Base-by-base conservation (phyloP, 2,329 filamentous ascomycete genomes). In the Aspergillus sp. region DNA sequence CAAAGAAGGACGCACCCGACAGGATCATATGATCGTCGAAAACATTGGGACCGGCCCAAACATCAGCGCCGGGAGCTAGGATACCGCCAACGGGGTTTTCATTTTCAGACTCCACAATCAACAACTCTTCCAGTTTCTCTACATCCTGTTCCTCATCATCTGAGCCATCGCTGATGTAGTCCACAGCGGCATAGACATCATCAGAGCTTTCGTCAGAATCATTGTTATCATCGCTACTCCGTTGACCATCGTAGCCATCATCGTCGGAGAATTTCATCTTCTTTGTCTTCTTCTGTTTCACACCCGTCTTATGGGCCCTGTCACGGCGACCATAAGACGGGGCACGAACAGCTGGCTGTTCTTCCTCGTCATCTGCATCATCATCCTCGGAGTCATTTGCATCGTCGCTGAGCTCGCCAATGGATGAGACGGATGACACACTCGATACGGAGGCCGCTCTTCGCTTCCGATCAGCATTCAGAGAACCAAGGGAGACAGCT, bases 131-230 rank as follows among this genome's bases (percentile, higher is more conserved):
- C 80, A 87, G 84, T 82, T 88, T 86, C 71, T 90, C 85, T 58
- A 94, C 86, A 82, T 91, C 86, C 65, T 90, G 86, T 75, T 94
- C 89, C 74, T 94, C 91, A 65, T 91, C 89, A 65, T 93, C 89
- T 63, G 93, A 91, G 10, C 87, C 89, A 68, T 93, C 91, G 67
- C 86, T 91, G 62, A 96, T 89, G 54, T 92, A 86, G 72, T 94
- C 90, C 61, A 96, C 89, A 39, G 83, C 89, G 1, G 87, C 90
- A 74, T 92, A 92, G 58, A 89, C 86, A 69, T 92, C 90, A 61
- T 89, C 86, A 63, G 85, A 89, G 63, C 72, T 76, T 21, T 73
- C 71, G 23, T 71, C 73, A 8, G 73, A 73, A 32, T 75, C 74
- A 47, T 68, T 70, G 51, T 69, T 70, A 21, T 64, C 69, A 41